A percentile compares a stretch with the other conserved stretches of the same genome.
Evolutionary conservation across 139 green algal genomes (phyloP).

Genomic region (Coccomyxa sp.): DNA sequence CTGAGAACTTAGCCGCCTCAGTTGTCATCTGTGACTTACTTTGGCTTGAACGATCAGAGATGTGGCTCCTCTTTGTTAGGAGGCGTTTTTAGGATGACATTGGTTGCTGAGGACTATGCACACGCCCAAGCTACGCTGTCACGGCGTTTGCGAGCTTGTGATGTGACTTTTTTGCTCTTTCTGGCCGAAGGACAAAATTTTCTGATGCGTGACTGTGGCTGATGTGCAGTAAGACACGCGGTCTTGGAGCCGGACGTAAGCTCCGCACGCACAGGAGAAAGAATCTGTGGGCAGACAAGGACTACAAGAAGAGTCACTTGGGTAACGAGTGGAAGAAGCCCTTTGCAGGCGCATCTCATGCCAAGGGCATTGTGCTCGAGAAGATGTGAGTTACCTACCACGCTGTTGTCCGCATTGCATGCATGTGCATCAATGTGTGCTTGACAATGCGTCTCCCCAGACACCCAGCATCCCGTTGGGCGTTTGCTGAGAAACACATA

Average conservation of each 20-base stretch:
- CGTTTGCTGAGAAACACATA: no score
- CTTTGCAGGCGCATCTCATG: conserved; percentile 97
- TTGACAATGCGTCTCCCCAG: neutral
- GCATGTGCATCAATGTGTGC: neutral
- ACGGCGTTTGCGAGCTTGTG: no score
- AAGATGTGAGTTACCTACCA: conserved; percentile 83
- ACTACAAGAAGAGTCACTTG: conserved; percentile 98
- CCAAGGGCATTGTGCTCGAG: conserved; percentile 99
- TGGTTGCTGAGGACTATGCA: no score
- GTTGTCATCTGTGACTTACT: no score
- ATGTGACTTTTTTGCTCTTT: no score
- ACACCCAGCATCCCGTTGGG: neutral
- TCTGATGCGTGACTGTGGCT: no score
- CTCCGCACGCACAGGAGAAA: conserved; percentile 87
- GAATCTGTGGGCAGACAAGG: conserved; percentile 97
- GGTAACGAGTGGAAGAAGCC: conserved; percentile 99
- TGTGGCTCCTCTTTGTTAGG: no score
- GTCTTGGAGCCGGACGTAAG: conserved; percentile 99
- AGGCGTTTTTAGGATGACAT: no score
- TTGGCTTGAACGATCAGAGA: no score
- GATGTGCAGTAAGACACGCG: conserved; percentile 90
- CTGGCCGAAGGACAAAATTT: no score
- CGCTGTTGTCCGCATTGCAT: neutral
- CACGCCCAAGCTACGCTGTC: no score
- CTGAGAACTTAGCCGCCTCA: no score